phyloP scores from a whole-genome alignment of 805 yeast species.

The Millerozyma acaciae region DNA sequence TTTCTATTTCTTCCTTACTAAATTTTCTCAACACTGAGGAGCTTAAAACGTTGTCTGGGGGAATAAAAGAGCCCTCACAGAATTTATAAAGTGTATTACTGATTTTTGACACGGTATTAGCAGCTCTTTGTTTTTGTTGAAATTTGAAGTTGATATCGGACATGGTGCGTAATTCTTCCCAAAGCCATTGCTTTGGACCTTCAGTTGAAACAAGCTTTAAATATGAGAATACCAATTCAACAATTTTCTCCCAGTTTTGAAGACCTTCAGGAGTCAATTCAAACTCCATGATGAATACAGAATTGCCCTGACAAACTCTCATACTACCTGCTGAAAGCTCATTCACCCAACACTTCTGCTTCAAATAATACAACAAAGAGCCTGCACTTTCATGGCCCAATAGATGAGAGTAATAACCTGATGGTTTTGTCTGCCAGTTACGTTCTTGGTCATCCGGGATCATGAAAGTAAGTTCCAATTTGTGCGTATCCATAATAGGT shows the following conservation, averaged over 20 bases:
- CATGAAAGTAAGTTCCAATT: slow-evolving; percentile 62
- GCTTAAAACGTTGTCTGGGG: slow-evolving; percentile 61
- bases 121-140: slow-evolving; percentile 69
- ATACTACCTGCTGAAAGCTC: slow-evolving; percentile 71
- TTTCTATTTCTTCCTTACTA: slow-evolving; percentile 49
- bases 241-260: slow-evolving; percentile 55
- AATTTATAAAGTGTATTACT: slow-evolving; percentile 58
- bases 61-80: slow-evolving; percentile 38
- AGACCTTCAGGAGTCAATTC: slow-evolving; percentile 77
- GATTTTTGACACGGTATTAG: slow-evolving; percentile 66
- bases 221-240: slow-evolving; percentile 66
- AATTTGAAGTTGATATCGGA: slow-evolving; percentile 72
- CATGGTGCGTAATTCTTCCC: slow-evolving; percentile 68
- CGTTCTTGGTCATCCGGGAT: slow-evolving; percentile 69
- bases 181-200: slow-evolving; percentile 76
- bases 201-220: slow-evolving; percentile 51
- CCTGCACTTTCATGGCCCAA: slow-evolving; percentile 94
- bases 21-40: slow-evolving; percentile 54
- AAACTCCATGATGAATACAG: slow-evolving; percentile 63
- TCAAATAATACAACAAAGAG: slow-evolving; percentile 68
- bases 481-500: slow-evolving; percentile 79
- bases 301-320: slow-evolving; percentile 62
- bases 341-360: slow-evolving; percentile 73
- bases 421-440: slow-evolving; percentile 65
- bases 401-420: slow-evolving; percentile 70